Evolutionary conservation across 176 grass and related monocot species (phyloP).

Genomic region (Aegilops sharonensis): DNA sequence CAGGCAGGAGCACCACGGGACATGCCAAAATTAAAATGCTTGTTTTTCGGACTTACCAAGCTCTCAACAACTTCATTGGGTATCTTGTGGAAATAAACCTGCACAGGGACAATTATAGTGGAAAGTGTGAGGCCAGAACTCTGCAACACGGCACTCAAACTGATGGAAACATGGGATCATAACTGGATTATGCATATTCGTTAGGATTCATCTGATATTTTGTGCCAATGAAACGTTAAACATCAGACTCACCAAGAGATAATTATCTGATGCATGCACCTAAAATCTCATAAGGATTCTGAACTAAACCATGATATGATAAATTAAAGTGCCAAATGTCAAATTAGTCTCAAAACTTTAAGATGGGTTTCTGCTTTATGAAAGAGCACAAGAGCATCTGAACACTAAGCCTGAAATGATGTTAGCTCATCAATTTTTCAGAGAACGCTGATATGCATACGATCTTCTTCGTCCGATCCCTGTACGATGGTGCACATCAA

Average conservation of each 20-base stretch:
- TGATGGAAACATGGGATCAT: constrained; percentile 1
- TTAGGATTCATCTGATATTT: background rate
- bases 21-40: background rate
- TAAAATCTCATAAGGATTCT: background rate
- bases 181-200: background rate
- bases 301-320: background rate
- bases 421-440: constrained; percentile 8
- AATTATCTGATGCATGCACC: background rate
- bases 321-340: background rate
- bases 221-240: background rate
- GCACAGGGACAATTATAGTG: constrained; percentile 35
- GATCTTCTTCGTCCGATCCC: no score
- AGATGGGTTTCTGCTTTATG: background rate
- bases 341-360: constrained; percentile 14
- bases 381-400: background rate
- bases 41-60: constrained; percentile 51
- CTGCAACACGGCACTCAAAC: background rate
- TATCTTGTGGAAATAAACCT: constrained; percentile 97
- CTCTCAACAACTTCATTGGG: constrained; percentile 79
- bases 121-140: constrained; percentile 18
- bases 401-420: background rate
- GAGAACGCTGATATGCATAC: no score
- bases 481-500: no score
- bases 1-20: background rate
- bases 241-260: background rate